phyloP scores from a whole-genome alignment of 2,329 filamentous ascomycete species.

The Aspergillus ochraceus region DNA sequence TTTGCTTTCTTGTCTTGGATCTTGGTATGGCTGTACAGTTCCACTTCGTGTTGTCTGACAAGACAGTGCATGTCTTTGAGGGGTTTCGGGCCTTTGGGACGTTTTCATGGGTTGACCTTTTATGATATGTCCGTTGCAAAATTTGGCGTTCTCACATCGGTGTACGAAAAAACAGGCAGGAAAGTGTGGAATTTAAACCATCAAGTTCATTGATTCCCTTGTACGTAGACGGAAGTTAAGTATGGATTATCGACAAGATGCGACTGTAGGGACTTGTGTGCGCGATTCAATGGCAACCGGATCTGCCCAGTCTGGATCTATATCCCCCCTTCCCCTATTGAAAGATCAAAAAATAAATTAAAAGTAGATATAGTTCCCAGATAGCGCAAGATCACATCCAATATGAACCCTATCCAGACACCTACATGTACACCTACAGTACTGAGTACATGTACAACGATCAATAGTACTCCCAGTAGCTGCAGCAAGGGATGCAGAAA shows the following conservation, averaged over 20 bases:
- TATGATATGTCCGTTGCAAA: slow-evolving; percentile 37
- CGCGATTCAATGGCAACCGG: not conserved
- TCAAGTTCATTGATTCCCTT: not conserved
- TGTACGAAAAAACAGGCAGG: slow-evolving; percentile 42
- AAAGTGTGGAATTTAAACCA: slow-evolving; percentile 22
- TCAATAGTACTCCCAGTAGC: not conserved
- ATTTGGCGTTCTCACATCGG: slow-evolving; percentile 39
- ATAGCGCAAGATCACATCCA: too few relatives aligned
- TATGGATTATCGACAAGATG: not conserved
- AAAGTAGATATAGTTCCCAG: too few relatives aligned
- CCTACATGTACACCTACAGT: too few relatives aligned
- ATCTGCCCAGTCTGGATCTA: not conserved
- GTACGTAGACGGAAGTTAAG: not conserved
- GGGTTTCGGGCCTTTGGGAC: slow-evolving; percentile 36
- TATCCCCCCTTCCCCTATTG: too few relatives aligned
- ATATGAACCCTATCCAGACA: not conserved
- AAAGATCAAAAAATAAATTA: too few relatives aligned
- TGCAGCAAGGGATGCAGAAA: not conserved
- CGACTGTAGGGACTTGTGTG: not conserved
- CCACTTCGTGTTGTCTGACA: slow-evolving; percentile 35
- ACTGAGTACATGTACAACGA: not conserved
- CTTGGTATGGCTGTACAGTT: slow-evolving; percentile 38
- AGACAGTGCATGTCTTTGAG: slow-evolving; percentile 40
- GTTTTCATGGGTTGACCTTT: slow-evolving; percentile 32
- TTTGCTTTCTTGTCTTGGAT: slow-evolving; percentile 21